These are phyloP conservation scores for Termitomyces sp. DNA, from an alignment of 768 basidiomycete genomes.

Conservation along the genomic window DNA sequence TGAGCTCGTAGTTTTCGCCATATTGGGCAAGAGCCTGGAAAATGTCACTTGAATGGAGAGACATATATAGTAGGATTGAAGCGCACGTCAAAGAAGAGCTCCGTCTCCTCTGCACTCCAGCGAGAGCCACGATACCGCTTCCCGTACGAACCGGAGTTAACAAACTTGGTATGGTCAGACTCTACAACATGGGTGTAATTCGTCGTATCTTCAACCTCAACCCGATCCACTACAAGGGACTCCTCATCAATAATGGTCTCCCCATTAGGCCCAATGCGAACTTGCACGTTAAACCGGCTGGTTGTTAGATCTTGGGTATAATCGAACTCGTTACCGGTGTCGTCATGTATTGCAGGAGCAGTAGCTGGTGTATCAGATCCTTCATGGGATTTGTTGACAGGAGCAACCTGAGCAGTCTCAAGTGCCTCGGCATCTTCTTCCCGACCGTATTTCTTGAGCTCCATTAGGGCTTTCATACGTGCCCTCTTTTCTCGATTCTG, in stretches of 20 bases:
- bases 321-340: constrained; percentile 61
- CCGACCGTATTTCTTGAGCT: constrained; percentile 71
- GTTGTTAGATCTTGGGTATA: constrained; percentile 60
- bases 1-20: constrained; percentile 90
- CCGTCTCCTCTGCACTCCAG: constrained; percentile 90
- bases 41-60: constrained; percentile 1
- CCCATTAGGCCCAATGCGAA: constrained; percentile 83
- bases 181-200: constrained; percentile 77
- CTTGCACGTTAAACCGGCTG: constrained; percentile 78
- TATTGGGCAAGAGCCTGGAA: constrained; percentile 84
- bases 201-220: constrained; percentile 60
- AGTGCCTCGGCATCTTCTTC: constrained; percentile 37
- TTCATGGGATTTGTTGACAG: constrained; percentile 15
- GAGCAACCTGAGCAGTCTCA: constrained; percentile 12
- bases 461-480: constrained; percentile 58
- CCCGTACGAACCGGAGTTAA: constrained; percentile 79
- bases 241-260: constrained; percentile 86
- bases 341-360: constrained; percentile 27
- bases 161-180: constrained; percentile 78
- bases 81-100: constrained; percentile 78
- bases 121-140: constrained; percentile 78
- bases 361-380: constrained; percentile 11
- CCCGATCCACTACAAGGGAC: constrained; percentile 74
- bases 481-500: constrained; percentile 63
- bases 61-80: constrained; percentile 2